phyloP scores from a whole-genome alignment of 164 flowering plant genomes.

The Dillenia turbinata region DNA sequence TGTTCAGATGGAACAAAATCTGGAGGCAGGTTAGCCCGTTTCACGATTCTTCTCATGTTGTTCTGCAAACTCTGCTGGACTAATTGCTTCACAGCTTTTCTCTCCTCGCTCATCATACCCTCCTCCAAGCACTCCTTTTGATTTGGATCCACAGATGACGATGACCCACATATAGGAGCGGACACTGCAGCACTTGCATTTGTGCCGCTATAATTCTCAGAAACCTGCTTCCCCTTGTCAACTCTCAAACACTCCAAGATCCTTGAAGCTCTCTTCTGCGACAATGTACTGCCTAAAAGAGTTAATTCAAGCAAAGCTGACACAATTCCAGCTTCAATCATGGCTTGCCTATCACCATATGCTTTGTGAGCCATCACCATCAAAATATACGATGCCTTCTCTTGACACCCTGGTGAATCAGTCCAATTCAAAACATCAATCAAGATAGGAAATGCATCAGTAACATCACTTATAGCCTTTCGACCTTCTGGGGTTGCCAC shows the following conservation, averaged over 20 bases:
- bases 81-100: slow-evolving; percentile 78
- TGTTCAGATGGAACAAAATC: slow-evolving; percentile 86
- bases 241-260: slow-evolving; percentile 71
- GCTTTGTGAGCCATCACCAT: slow-evolving; percentile 97
- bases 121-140: slow-evolving; percentile 30
- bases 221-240: slow-evolving; percentile 82
- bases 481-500: slow-evolving; percentile 72
- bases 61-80: slow-evolving; percentile 93
- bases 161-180: slow-evolving; percentile 65
- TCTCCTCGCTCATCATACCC: slow-evolving; percentile 78
- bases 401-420: slow-evolving; percentile 86
- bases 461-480: slow-evolving; percentile 41
- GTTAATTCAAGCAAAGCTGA: slow-evolving; percentile 82
- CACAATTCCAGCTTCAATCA: slow-evolving; percentile 73
- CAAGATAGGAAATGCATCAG: slow-evolving; percentile 53
- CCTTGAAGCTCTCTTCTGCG: slow-evolving; percentile 95
- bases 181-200: slow-evolving; percentile 43
- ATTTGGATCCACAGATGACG: slow-evolving; percentile 29
- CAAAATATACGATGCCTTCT: slow-evolving; percentile 69
- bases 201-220: slow-evolving; percentile 25
- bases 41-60: slow-evolving; percentile 87
- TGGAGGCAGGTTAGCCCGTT: slow-evolving; percentile 87
- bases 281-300: slow-evolving; percentile 79
- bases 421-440: slow-evolving; percentile 88
- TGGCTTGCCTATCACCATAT: slow-evolving; percentile 69